Percentiles rank a stretch among this genome's conserved stretches.
These are phyloP conservation scores for Hordeum vulgare DNA, from an alignment of 176 grass and related monocot genomes.

Conservation along the genomic window MorexV3_pseudomolecules_assembly NC_058524.1:422488616-422489115, in stretches of 20 bases:
- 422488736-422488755: constrained; percentile 92
- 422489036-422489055: constrained; percentile 11
- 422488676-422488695: constrained; percentile 60
- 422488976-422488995: neutral
- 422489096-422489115: constrained; percentile 64
- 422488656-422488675: constrained; percentile 39
- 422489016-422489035: constrained; percentile 16
- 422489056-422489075: constrained; percentile 86
- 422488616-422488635: constrained; percentile 95
- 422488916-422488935: constrained; percentile 99
- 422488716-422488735: constrained; percentile 95
- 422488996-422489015: neutral
- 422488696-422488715: constrained; percentile 78
- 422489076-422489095: constrained; percentile 94
- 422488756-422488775: constrained; percentile 98
- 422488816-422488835: constrained; percentile 21
- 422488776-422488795: constrained; percentile 19
- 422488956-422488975: constrained; percentile 58
- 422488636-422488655: constrained; percentile 85
- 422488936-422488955: constrained; percentile 84
- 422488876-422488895: constrained; percentile 89
- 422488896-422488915: constrained; percentile 84
- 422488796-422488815: constrained; percentile 23
- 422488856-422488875: constrained; percentile 92
- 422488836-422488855: constrained; percentile 73